phyloP scores from a whole-genome alignment of 495 filamentous ascomycete genomes.

The Aspergillus sclerotiicarbonarius region DNA sequence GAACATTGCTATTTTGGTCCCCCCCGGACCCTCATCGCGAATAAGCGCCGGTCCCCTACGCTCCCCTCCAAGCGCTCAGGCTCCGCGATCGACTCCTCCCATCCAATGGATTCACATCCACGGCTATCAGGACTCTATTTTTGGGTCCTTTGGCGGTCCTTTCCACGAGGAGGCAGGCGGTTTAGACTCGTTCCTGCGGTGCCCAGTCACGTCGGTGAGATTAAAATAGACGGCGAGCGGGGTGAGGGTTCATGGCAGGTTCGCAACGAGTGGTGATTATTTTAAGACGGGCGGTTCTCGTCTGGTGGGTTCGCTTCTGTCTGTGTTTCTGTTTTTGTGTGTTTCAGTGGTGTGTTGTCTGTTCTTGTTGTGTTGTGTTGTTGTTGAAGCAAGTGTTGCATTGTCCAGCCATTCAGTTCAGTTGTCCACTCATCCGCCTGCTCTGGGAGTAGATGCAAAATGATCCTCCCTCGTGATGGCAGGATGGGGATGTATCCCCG shows the following conservation, averaged over 20 bases:
- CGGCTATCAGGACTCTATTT: neutral
- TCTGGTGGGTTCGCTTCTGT: neutral
- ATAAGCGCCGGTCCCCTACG: neutral
- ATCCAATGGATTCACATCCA: neutral
- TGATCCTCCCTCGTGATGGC: conserved; percentile 1
- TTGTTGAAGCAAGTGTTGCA: neutral
- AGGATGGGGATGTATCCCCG: neutral
- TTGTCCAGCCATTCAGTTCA: no score
- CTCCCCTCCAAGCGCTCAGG: neutral
- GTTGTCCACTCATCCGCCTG: neutral
- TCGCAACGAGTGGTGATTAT: neutral
- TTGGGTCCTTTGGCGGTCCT: neutral
- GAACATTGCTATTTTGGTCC: neutral
- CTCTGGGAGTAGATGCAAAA: neutral
- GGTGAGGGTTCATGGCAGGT: neutral
- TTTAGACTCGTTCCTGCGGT: neutral
- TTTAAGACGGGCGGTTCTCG: neutral
- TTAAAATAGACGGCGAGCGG: conserved; percentile 11
- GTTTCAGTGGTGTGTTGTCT: neutral
- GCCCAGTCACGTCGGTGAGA: neutral
- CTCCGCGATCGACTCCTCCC: neutral
- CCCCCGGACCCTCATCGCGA: neutral
- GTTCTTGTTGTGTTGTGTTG: neutral
- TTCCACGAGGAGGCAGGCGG: neutral
- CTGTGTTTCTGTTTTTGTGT: neutral